Base-by-base conservation (phyloP, 2,329 filamentous ascomycete genomes). In the Penicillium oxalicum region DNA sequence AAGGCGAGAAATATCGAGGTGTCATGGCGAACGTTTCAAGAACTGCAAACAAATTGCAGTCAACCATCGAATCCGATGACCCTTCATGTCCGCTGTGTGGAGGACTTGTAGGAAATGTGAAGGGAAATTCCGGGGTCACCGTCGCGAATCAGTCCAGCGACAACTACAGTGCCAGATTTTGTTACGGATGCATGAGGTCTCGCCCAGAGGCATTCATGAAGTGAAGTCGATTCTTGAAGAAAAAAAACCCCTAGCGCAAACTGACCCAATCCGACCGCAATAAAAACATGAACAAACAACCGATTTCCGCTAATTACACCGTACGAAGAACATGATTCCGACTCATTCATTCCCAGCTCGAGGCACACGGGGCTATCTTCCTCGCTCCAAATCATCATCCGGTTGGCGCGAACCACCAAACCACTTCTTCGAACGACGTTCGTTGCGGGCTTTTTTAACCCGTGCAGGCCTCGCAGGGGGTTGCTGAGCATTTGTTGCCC, bases 11-110 rank as follows among this genome's bases (percentile, higher is more conserved):
- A 50, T 96, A 94, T 62, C 88, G 91, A 3, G 88, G 87, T 47
- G 89, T 97, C 48, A 91, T 98, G 57, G 86, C 91, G 29, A 98
- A 98, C 65, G 93, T 98, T 8, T 91, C 96, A 4, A 82, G 89
- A 53, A 98, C 91, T 32, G 85, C 87, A n/a, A 84, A 83, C 44
- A 95, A 94, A 70, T 76, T 97, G 36, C 75, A 83, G 40, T 65
- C 73, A 0, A 58, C 72, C 24, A 59, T 58, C 40, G 66, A 65
- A 6, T 61, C 60, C 18, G 63, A 55, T 39, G 64, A 62, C 11
- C 57, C 57, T 25, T 59, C 59, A 41, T 94, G 89, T 61, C 76
- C 78, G 32, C 66, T 91, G 7, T 95, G 89, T 66, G 80, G 80
- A 43, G 80, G 86, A 69, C 79, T 81, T 32, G 73, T 90, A 9